These are phyloP conservation scores for Leccinum broughii DNA, from an alignment of 768 basidiomycete genomes.

Conservation along the genomic window DNA sequence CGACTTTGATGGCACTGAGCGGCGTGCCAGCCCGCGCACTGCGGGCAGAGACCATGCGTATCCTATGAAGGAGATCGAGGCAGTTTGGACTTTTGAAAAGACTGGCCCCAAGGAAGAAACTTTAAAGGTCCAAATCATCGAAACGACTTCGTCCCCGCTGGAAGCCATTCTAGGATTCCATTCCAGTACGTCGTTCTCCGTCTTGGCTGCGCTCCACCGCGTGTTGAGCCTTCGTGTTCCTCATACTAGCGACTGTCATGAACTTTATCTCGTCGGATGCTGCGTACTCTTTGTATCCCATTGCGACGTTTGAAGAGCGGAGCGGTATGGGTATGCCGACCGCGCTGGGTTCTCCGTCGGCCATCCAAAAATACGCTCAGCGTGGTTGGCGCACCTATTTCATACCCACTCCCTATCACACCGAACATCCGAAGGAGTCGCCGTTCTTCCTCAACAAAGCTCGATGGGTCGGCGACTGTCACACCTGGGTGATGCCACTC, in stretches of 20 bases:
- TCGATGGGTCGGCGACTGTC: slow-evolving; percentile 35
- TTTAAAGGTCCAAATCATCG: slow-evolving; percentile 44
- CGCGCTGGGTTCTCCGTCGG: slow-evolving; percentile 4
- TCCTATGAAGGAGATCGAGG: slow-evolving; percentile 3
- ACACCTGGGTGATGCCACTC: slow-evolving; percentile 34
- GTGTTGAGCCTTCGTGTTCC: slow-evolving; percentile 15
- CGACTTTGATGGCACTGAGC: slow-evolving; percentile 19
- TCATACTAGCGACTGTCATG: slow-evolving; percentile 13
- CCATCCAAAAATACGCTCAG: slow-evolving; percentile 34
- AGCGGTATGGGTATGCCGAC: slow-evolving; percentile 22
- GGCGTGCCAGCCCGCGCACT: not conserved
- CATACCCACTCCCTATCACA: slow-evolving; percentile 3
- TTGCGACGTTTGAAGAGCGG: slow-evolving; percentile 39
- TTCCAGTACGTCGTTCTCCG: slow-evolving; percentile 38
- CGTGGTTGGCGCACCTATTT: slow-evolving; percentile 35
- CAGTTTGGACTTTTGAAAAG: slow-evolving; percentile 30
- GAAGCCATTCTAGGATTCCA: slow-evolving; percentile 45
- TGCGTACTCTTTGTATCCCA: slow-evolving; percentile 44
- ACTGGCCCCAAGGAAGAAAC: not conserved
- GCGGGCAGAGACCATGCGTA: not conserved
- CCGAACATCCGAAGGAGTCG: not conserved
- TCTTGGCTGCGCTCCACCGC: not conserved
- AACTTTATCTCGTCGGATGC: slow-evolving; percentile 43
- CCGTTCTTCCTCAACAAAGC: slow-evolving; percentile 21
- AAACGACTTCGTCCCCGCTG: slow-evolving; percentile 17